Evolutionary conservation across 1,284 basidiomycete genomes (phyloP), one percentile per base, ranked within the genome.

Genomic region (Sanghuangporus weigelae): DNA sequence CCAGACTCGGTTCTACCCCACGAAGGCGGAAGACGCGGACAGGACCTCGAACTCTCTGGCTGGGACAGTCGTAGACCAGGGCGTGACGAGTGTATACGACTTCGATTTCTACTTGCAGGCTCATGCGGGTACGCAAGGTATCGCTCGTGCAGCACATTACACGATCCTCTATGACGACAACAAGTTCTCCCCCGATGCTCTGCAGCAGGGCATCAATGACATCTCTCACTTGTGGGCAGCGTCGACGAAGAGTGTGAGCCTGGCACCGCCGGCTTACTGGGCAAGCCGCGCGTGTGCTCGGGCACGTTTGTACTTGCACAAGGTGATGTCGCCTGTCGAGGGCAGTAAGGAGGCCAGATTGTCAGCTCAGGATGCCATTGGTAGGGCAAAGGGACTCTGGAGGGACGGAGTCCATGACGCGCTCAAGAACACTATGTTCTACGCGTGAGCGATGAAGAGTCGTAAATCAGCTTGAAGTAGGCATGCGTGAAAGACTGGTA

Each of bases 1-100:
- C 69, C 83, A 93, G 69, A 85, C 89, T 0, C 82, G 84, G 48
- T 84, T 87, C 71, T 88, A 78, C 72, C 79, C 88, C 0, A 82
- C 26, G 7, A 1, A 62, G 63, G 19, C 40, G 16, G 16, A 63
- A 35, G 16, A 62, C 56, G 44, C 66, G 16, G 69, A 67, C 42
- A 44, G 40, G 21, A 66, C 67, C 31, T 69, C 70, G n/a, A 73
- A 73, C 50, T 64, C 68, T 31, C 67, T 66, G 23, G 68, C 71
- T 8, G 71, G 71, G 8, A 71, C 71, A n/a, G 69, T 73, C 14
- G 71, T 73, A 21, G 71, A 73, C 57, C 62, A 67, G 49, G 71
- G 71, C 14, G 66, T 66, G 0, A 68, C 68, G 56, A 64, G 65
- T 5, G 63, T 73, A 8, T 71, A 70, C 57, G 70, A 69, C 11